Conservation (phyloP, 2,329 filamentous ascomycete species). For the Ramularia endophylla region DNA sequence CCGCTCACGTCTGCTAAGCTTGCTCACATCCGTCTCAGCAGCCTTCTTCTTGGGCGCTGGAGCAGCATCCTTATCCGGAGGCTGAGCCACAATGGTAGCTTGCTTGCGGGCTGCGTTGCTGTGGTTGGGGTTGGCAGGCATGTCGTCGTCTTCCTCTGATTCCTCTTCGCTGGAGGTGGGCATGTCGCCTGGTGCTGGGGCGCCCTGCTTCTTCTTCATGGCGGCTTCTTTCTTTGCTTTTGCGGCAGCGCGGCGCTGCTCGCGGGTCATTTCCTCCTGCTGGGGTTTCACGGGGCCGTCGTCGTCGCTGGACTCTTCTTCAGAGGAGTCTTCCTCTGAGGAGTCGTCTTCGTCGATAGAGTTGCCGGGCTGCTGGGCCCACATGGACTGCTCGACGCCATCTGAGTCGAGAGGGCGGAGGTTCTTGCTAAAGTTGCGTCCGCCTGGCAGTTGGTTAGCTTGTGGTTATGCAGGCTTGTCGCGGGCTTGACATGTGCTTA, state of each 20-base stretch:
- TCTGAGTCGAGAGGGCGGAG: constrained; percentile 83
- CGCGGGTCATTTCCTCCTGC: constrained; percentile 62
- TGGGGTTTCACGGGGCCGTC: constrained; percentile 32
- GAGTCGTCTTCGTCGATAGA: constrained; percentile 49
- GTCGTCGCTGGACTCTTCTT: constrained; percentile 39
- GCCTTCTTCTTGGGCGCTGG: constrained; percentile 52
- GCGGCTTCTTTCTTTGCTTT: constrained; percentile 90
- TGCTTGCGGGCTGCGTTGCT: constrained; percentile 62
- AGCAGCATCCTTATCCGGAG: constrained; percentile 30
- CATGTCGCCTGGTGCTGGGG: constrained; percentile 77
- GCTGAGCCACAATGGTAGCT: constrained; percentile 53
- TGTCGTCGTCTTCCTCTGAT: constrained; percentile 54
- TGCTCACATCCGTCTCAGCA: constrained; percentile 48
- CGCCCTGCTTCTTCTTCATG: constrained; percentile 64
- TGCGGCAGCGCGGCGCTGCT: constrained; percentile 79
- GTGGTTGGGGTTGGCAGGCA: constrained; percentile 91
- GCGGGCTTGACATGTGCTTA: constrained; percentile 40
- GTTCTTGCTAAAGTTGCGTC: constrained; percentile 92
- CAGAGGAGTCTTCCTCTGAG: constrained; percentile 42
- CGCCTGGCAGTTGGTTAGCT: constrained; percentile 52
- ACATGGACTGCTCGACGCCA: constrained; percentile 84
- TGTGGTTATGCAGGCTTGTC: neutral
- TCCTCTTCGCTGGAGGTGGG: constrained; percentile 62
- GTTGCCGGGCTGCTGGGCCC: constrained; percentile 56
- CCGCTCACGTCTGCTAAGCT: constrained; percentile 61